Percentiles rank a stretch among this genome's conserved stretches.
Conservation (phyloP, 345 rosid species). For the Lepidium africanum region DNA sequence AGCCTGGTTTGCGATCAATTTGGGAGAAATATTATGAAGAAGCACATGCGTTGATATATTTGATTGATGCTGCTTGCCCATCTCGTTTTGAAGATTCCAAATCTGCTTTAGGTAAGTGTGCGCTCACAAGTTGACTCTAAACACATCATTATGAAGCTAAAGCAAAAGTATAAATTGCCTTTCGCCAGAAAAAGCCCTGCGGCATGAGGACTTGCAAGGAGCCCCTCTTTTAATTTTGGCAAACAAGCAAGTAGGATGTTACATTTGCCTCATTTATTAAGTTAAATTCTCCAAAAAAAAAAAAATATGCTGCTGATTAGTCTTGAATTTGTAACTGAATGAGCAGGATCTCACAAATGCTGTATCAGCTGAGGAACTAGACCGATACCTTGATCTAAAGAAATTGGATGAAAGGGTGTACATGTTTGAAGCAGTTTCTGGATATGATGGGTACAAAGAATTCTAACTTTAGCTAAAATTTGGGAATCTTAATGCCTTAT, state of each 20-base stretch:
- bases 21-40: constrained; percentile 99
- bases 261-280: neutral
- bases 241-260: constrained; percentile 73
- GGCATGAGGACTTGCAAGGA: constrained; percentile 94
- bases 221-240: constrained; percentile 92
- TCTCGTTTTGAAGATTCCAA: constrained; percentile 95
- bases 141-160: neutral
- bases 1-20: constrained; percentile 95
- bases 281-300: neutral
- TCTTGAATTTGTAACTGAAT: neutral
- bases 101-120: constrained; percentile 69
- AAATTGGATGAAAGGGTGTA: constrained; percentile 88
- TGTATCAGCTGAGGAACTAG: constrained; percentile 78
- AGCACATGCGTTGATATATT: constrained; percentile 88
- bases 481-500: neutral
- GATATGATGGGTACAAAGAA: constrained; percentile 72
- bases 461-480: neutral
- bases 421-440: constrained; percentile 93
- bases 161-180: neutral
- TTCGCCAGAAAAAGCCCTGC: constrained; percentile 74
- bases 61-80: constrained; percentile 89
- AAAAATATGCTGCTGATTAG: neutral
- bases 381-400: constrained; percentile 78
- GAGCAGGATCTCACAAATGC: constrained; percentile 89
- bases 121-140: neutral